Conservation (phyloP, 306 rosid genomes). For the Begonia loranthoides region DNA sequence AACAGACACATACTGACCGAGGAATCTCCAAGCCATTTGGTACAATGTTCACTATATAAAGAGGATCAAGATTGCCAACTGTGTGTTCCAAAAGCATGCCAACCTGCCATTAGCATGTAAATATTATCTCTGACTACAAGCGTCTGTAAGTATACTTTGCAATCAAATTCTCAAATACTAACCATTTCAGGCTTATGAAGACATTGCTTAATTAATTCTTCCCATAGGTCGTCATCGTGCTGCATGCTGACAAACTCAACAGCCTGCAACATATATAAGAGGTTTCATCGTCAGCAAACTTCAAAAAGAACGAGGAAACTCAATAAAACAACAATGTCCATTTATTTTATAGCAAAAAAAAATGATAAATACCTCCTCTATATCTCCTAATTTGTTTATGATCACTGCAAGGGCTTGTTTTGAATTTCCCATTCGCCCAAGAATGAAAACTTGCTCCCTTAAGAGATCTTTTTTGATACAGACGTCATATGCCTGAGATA, state of each 20-base stretch:
- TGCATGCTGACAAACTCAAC: constrained; percentile 60
- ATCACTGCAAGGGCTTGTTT: constrained; percentile 77
- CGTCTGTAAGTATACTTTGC: not conserved
- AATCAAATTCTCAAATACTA: not conserved
- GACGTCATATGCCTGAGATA: constrained; percentile 74
- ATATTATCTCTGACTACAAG: not conserved
- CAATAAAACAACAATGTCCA: constrained; percentile 11
- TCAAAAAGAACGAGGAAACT: constrained; percentile 11
- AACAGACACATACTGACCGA: constrained; percentile 35
- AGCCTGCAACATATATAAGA: constrained; percentile 29
- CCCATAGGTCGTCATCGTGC: constrained; percentile 59
- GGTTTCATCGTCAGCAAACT: constrained; percentile 2
- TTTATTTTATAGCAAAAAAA: constrained; percentile 6
- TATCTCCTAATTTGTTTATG: constrained; percentile 78
- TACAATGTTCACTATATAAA: constrained; percentile 83
- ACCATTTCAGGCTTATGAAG: constrained; percentile 62
- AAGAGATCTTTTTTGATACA: constrained; percentile 52
- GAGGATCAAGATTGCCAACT: constrained; percentile 73
- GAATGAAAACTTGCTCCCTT: constrained; percentile 87
- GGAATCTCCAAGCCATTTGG: constrained; percentile 94
- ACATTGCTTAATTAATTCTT: constrained; percentile 41
- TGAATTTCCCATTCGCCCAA: constrained; percentile 95
- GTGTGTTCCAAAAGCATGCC: constrained; percentile 94
- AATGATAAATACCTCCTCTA: constrained; percentile 61
- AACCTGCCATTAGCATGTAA: constrained; percentile 38